Percentiles rank a stretch among this genome's conserved stretches.
These are phyloP conservation scores for Starmerella etchellsii DNA, from an alignment of 805 yeast species.

Conservation along the genomic window DNA sequence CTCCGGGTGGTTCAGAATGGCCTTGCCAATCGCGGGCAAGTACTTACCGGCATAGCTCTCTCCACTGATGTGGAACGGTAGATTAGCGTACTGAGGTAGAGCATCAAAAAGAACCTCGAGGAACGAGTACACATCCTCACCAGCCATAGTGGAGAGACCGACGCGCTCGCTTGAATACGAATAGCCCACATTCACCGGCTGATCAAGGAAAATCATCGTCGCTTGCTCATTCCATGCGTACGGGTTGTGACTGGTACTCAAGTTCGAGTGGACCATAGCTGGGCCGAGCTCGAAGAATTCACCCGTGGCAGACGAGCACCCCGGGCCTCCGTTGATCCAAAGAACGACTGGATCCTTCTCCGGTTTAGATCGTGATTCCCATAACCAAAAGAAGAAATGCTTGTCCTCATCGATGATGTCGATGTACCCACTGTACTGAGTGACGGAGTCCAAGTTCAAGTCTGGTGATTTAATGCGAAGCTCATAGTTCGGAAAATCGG, in stretches of 20 bases:
- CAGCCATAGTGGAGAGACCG: conserved; percentile 45
- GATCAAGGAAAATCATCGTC: conserved; percentile 81
- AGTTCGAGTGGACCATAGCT: conserved; percentile 55
- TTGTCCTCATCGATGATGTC: conserved; percentile 74
- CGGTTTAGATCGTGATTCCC: conserved; percentile 77
- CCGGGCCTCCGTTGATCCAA: conserved; percentile 96
- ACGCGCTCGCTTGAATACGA: conserved; percentile 44
- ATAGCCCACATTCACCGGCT: conserved; percentile 90
- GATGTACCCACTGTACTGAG: conserved; percentile 65
- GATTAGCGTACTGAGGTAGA: conserved; percentile 57
- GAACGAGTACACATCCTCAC: conserved; percentile 78
- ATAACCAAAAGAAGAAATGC: conserved; percentile 88
- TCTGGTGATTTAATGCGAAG: conserved; percentile 54
- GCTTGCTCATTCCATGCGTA: conserved; percentile 90
- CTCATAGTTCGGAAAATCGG: conserved; percentile 32
- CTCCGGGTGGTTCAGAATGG: conserved; percentile 46
- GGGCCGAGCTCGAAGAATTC: conserved; percentile 91
- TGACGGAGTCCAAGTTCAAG: conserved; percentile 69
- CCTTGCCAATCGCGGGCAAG: conserved; percentile 70
- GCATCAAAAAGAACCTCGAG: conserved; percentile 75
- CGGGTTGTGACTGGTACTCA: conserved; percentile 67
- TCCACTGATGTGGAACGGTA: conserved; percentile 73
- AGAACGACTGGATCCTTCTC: conserved; percentile 68
- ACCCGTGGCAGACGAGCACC: conserved; percentile 90
- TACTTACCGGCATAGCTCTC: conserved; percentile 94